phyloP scores from a whole-genome alignment of 805 yeast species.

The Maudiozyma barnettii region DNA sequence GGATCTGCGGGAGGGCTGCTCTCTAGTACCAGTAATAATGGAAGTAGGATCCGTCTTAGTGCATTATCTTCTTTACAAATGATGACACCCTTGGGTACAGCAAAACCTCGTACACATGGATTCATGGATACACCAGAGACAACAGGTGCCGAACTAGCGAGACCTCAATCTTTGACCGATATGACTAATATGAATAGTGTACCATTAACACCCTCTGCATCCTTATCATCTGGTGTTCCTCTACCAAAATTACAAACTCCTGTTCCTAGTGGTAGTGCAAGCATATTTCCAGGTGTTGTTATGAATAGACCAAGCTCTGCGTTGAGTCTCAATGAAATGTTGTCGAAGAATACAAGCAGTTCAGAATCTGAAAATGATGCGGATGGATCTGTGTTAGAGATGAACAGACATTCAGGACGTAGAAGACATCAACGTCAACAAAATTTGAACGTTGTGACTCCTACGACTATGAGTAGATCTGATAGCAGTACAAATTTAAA shows the following conservation, averaged over 20 bases:
- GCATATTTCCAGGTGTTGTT: neutral
- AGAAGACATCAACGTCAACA: neutral
- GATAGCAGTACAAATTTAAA: slow-evolving; percentile 16
- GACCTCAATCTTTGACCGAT: slow-evolving; percentile 23
- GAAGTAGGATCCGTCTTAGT: slow-evolving; percentile 22
- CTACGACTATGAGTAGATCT: slow-evolving; percentile 20
- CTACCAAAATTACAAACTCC: neutral
- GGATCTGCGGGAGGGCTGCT: neutral
- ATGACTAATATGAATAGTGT: slow-evolving; percentile 4
- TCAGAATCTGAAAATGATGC: slow-evolving; percentile 9
- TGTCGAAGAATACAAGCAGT: slow-evolving; percentile 7
- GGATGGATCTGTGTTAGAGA: neutral
- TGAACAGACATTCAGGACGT: slow-evolving; percentile 4
- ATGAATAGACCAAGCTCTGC: slow-evolving; percentile 21
- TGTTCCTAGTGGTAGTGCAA: neutral
- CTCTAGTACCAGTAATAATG: slow-evolving; percentile 6
- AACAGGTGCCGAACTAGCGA: slow-evolving; percentile 8
- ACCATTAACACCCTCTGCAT: no score
- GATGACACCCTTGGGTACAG: slow-evolving; percentile 44
- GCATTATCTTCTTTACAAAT: slow-evolving; percentile 46
- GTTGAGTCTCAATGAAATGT: slow-evolving; percentile 14
- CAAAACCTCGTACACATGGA: neutral
- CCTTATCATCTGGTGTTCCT: neutral
- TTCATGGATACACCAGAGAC: slow-evolving; percentile 13
- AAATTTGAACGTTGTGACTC: slow-evolving; percentile 10